phyloP scores from a whole-genome alignment of 305 asterid species.

The Galium porrigens region DNA sequence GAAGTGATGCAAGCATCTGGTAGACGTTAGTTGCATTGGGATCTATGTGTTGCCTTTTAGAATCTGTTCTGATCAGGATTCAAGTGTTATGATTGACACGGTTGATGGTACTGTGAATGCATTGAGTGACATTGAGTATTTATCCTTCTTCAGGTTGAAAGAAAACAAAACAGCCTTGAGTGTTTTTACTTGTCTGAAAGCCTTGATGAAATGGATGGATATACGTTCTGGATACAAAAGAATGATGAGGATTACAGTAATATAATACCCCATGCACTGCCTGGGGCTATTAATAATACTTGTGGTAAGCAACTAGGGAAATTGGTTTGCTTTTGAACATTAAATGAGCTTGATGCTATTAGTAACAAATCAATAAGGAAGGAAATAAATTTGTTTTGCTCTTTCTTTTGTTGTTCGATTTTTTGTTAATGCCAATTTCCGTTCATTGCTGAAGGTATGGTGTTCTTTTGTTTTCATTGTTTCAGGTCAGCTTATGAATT shows the following conservation, averaged over 20 bases:
- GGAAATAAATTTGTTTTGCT: background rate
- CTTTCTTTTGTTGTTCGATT: background rate
- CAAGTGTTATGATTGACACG: background rate
- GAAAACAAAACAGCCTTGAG: slow-evolving; percentile 43
- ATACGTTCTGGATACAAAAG: slow-evolving; percentile 69
- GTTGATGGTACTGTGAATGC: background rate
- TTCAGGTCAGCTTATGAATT: slow-evolving; percentile 57
- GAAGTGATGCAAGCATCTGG: background rate
- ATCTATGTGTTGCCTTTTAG: background rate
- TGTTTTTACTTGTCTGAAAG: slow-evolving; percentile 82
- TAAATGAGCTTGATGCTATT: background rate
- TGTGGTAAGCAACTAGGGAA: slow-evolving; percentile 32
- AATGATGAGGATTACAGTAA: slow-evolving; percentile 36
- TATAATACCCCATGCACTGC: slow-evolving; percentile 46
- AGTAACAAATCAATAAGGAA: background rate
- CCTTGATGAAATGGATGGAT: slow-evolving; percentile 76
- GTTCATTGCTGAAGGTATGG: background rate
- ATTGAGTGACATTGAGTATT: slow-evolving; percentile 6
- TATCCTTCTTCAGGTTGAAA: slow-evolving; percentile 55
- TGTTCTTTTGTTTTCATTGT: slow-evolving; percentile 13
- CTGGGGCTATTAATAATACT: slow-evolving; percentile 34
- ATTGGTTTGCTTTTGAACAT: background rate
- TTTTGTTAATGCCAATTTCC: background rate
- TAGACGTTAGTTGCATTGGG: background rate
- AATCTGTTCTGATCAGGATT: background rate